A percentile compares a stretch with the other conserved stretches of the same genome.
phyloP scores from a whole-genome alignment of 1,284 basidiomycete genomes.

The Ustilago tritici region DNA sequence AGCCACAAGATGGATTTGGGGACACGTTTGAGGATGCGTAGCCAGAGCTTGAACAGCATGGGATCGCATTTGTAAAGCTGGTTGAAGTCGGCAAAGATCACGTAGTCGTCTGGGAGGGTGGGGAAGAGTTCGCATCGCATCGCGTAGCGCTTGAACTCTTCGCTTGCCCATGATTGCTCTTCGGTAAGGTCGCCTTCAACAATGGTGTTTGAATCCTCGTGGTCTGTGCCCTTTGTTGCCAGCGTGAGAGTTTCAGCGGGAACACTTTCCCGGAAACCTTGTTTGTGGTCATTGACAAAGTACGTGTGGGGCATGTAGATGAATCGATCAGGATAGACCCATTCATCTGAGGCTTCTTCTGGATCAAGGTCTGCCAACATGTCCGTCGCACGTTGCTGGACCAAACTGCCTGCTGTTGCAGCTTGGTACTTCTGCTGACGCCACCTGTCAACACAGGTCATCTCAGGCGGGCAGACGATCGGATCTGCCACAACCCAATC shows the following conservation, averaged over 20 bases:
- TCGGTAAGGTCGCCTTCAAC: not conserved
- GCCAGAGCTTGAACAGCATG: constrained; percentile 75
- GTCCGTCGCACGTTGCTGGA: constrained; percentile 62
- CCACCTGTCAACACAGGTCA: constrained; percentile 72
- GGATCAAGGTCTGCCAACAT: constrained; percentile 74
- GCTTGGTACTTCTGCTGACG: constrained; percentile 35
- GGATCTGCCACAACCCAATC: constrained; percentile 76
- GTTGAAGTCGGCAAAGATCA: constrained; percentile 78
- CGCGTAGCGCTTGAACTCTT: constrained; percentile 72
- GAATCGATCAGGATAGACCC: constrained; percentile 73
- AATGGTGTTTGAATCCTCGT: not conserved
- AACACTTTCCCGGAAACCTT: constrained; percentile 71
- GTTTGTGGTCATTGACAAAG: constrained; percentile 77
- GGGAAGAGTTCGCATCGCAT: constrained; percentile 72
- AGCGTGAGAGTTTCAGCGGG: constrained; percentile 19
- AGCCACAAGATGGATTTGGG: constrained; percentile 76
- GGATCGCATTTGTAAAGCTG: constrained; percentile 72
- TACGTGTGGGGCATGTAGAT: constrained; percentile 74
- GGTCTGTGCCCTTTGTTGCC: constrained; percentile 4
- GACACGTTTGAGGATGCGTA: constrained; percentile 74
- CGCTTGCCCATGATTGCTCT: constrained; percentile 72
- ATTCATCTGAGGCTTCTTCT: constrained; percentile 72
- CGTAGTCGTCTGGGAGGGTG: constrained; percentile 70
- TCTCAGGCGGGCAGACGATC: constrained; percentile 73
- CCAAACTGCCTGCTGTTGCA: constrained; percentile 32